Percentiles rank a stretch among this genome's conserved stretches.
These are phyloP conservation scores for Ceratobasidium theobromae DNA, from an alignment of 1,284 basidiomycete species.

Conservation along the genomic window DNA sequence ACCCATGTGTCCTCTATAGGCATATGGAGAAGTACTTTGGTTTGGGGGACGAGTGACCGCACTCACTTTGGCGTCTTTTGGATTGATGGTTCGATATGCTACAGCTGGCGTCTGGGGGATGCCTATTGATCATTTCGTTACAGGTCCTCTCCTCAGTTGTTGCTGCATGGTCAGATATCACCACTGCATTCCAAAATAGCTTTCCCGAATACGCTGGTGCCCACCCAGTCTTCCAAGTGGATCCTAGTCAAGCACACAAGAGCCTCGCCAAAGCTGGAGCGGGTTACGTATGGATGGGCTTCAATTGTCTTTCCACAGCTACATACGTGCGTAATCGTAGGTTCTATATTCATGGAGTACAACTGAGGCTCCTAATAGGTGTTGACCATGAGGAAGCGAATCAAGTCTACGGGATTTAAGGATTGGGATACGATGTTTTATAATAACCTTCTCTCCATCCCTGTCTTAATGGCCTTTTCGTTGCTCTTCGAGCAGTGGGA, in stretches of 20 bases:
- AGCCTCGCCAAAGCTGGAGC: slow-evolving; percentile 65
- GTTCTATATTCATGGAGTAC: not conserved
- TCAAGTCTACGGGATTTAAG: slow-evolving; percentile 97
- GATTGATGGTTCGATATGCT: slow-evolving; percentile 74
- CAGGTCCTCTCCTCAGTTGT: slow-evolving; percentile 92
- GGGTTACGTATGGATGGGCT: slow-evolving; percentile 96
- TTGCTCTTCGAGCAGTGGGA: slow-evolving; percentile 92
- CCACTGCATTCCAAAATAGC: slow-evolving; percentile 16
- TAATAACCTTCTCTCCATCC: slow-evolving; percentile 95
- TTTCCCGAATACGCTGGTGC: slow-evolving; percentile 15
- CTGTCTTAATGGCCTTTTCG: slow-evolving; percentile 83
- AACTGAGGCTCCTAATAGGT: slow-evolving; percentile 54
- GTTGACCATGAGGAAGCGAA: slow-evolving; percentile 94
- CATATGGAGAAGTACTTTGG: slow-evolving; percentile 98
- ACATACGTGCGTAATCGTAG: slow-evolving; percentile 73
- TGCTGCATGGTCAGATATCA: slow-evolving; percentile 91
- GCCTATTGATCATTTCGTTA: slow-evolving; percentile 26
- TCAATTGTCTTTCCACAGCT: slow-evolving; percentile 90
- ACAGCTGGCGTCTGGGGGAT: not conserved
- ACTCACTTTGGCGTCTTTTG: slow-evolving; percentile 86
- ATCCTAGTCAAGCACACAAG: slow-evolving; percentile 41
- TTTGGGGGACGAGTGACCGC: slow-evolving; percentile 89
- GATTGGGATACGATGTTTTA: slow-evolving; percentile 99
- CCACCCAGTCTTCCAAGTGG: slow-evolving; percentile 7
- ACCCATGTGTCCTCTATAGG: slow-evolving; percentile 51